Evolutionary conservation across 306 rosid genomes (phyloP), one percentile per base, ranked within the genome.

Genomic region (Spatholobus suberectus): DNA sequence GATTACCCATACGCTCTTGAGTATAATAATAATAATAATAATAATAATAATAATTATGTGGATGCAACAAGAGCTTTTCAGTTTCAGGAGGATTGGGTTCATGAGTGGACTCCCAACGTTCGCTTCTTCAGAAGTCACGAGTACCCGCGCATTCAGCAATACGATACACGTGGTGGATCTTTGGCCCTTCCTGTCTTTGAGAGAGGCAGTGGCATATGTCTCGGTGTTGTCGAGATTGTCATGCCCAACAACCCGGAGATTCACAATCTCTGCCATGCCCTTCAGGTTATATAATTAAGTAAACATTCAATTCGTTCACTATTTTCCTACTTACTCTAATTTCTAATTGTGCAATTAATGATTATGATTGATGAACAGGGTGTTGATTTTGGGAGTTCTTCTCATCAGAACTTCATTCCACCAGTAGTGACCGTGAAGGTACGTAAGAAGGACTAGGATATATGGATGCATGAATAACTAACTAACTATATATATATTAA

Each of bases 31-130:
- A 6, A 3, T 18, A 52, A 2, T n/a, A 51, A 3, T 20, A 51
- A n/a, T 5, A 44, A 12, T 44, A 44, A 44, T 13, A 49, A 5
- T 17, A 49, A 15, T 23, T 21, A 27, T 27, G 67, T 4, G 5
- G 38, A 61, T 27, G 38, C 18, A 26, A 3, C 24, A 29, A 17
- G 24, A 32, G 12, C 5, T 35, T 63, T 34, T 63, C 71, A 35
- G 44, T 65, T 65, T 65, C 46, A 34, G 46, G 71, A 65, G 6
- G 71, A 65, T 4, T 35, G 70, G 70, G 23, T 62, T 62, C 40
- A 34, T 29, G 2, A 65, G 2, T 65, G 71, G 47, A 35, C 14
- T 65, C 71, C 47, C 26, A 65, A 65, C 71, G 9, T 62, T 29
- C 70, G 70, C 12, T 62, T 62, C 70, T 35, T 62, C 23, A 29